These are phyloP conservation scores for Lactarius akahatsu DNA, from an alignment of 768 basidiomycete species.

Conservation along the genomic window DNA sequence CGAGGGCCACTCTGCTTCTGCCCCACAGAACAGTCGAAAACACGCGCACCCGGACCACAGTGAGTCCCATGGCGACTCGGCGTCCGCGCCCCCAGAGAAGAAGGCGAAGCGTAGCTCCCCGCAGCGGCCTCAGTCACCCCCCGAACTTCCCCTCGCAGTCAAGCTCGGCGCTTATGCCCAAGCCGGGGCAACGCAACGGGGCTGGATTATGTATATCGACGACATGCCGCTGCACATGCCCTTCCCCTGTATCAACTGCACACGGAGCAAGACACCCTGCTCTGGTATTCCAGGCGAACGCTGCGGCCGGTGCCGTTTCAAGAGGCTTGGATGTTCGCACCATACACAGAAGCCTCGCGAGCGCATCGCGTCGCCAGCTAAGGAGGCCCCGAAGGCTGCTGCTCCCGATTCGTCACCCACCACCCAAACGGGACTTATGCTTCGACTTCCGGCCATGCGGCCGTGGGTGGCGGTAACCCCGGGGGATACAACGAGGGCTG, in stretches of 20 bases:
- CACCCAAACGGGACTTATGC: neutral
- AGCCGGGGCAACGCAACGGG: constrained; percentile 16
- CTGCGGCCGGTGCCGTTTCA: constrained; percentile 22
- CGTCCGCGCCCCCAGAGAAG: constrained; percentile 21
- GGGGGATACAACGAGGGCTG: neutral
- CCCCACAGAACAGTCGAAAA: constrained; percentile 7
- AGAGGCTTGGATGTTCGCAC: constrained; percentile 18
- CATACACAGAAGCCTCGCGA: neutral
- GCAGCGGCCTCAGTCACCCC: neutral
- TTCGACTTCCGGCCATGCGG: neutral
- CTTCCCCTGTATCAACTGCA: constrained; percentile 8
- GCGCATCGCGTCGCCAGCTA: neutral
- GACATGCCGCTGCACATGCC: constrained; percentile 17
- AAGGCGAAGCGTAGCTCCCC: neutral
- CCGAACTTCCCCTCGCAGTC: neutral
- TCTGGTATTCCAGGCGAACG: constrained; percentile 22
- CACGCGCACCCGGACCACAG: neutral
- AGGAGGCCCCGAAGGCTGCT: neutral
- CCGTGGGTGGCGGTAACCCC: neutral
- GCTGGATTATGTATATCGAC: constrained; percentile 22
- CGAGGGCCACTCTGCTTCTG: neutral
- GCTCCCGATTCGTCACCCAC: neutral
- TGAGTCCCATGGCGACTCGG: neutral
- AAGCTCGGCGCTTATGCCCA: constrained; percentile 19
- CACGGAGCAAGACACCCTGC: constrained; percentile 7